Evolutionary conservation across 2,329 filamentous ascomycete genomes (phyloP), one percentile per base, ranked within the genome.

Genomic region (Fusarium sp.): DNA sequence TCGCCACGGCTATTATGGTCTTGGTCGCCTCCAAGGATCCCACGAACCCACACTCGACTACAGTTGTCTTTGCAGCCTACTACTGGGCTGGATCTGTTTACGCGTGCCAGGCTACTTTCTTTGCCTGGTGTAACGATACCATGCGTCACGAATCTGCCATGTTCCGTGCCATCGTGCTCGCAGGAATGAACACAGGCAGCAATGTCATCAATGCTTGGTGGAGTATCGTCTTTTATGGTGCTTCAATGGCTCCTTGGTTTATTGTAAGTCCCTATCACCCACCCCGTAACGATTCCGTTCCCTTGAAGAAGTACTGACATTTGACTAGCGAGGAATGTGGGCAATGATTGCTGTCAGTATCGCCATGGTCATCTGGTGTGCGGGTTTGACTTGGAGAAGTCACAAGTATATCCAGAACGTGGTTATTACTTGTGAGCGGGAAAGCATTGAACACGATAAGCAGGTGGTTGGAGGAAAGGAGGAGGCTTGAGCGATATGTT

Each of bases 111-210:
- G 89, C 90, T 1, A 90, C 88, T 0, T 92, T 92, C 69, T 92
- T 93, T 68, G 90, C 90, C 0, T 92, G 90, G 90, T 90, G 88
- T 21, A 92, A 93, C 69, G 90, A 92, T 70, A 87, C 88, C 4
- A 85, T 91, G 79, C 83, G 88, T 10, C 84, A 85, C 55, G 86
- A 91, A 69, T 86, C 91, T 60, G 84, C 85, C 20, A 83, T 88
- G 43, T 85, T 89, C 67, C 82, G 90, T 6, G 87, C 85, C 4
- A 84, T 92, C 3, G 90, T 92, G 0, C 84, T 93, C 35, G 90
- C 90, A 0, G 87, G 87, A 14, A 93, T 93, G 90, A 92, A 92
- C 61, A 54, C 89, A 69, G 87, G 87, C 2, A 90, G 83, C 71
- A 91, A 90, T 71, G 87, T 88, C 0, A 81, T 92, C 8, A 91